phyloP scores from a whole-genome alignment of 2,329 filamentous ascomycete genomes.

The Exophiala spinifera region DNA sequence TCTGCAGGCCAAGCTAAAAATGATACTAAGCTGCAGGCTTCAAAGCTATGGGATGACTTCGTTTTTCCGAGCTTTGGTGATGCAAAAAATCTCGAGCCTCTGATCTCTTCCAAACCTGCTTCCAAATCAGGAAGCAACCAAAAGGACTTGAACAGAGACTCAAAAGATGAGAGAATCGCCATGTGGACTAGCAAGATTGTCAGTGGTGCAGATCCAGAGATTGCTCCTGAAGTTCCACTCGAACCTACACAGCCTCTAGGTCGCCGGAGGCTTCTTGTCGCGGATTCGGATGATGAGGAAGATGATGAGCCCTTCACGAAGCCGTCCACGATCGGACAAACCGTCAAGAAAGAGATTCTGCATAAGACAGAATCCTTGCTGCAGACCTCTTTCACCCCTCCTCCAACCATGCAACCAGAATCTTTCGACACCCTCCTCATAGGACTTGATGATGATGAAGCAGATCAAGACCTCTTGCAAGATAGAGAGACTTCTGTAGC shows the following conservation, averaged over 20 bases:
- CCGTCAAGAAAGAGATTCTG: background rate
- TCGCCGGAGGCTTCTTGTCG: slow-evolving; percentile 14
- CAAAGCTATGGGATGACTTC: slow-evolving; percentile 35
- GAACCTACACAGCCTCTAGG: slow-evolving; percentile 7
- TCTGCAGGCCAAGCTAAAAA: slow-evolving; percentile 2
- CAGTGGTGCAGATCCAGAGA: slow-evolving; percentile 21
- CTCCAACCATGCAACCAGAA: no score
- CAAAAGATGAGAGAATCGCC: slow-evolving; percentile 16
- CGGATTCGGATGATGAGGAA: slow-evolving; percentile 25
- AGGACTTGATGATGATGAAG: background rate
- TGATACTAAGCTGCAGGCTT: slow-evolving; percentile 26
- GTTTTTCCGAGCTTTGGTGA: slow-evolving; percentile 35
- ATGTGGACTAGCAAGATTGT: slow-evolving; percentile 25
- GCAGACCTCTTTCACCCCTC: no score
- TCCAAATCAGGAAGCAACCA: slow-evolving; percentile 3
- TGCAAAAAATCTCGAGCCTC: slow-evolving; percentile 24
- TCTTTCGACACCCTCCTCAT: background rate
- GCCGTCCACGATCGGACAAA: background rate
- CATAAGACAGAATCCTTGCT: no score
- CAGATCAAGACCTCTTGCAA: slow-evolving; percentile 8
- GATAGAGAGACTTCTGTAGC: background rate
- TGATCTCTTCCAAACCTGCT: slow-evolving; percentile 13
- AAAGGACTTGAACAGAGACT: background rate
- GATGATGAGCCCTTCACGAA: slow-evolving; percentile 4
- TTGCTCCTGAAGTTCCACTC: slow-evolving; percentile 18